phyloP scores from a whole-genome alignment of 2,329 filamentous ascomycete species.

The Colletotrichum liaoningense region DNA sequence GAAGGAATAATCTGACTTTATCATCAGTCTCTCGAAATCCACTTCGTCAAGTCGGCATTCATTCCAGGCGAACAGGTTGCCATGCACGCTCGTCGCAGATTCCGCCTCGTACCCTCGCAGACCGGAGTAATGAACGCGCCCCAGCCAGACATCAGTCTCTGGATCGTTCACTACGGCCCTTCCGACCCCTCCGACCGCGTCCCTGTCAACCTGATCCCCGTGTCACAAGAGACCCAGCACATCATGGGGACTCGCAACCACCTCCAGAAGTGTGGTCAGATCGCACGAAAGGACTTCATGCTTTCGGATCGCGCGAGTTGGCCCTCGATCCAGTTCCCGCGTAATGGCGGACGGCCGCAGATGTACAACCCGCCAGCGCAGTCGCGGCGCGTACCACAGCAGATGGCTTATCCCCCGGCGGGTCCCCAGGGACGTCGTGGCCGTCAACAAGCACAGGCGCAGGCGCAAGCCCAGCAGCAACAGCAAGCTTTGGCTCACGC shows the following conservation, averaged over 20 bases:
- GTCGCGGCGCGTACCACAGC: conserved; percentile 64
- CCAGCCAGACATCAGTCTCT: conserved; percentile 82
- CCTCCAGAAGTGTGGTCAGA: conserved; percentile 80
- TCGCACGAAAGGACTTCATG: conserved; percentile 94
- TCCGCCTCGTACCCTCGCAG: conserved; percentile 82
- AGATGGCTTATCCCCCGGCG: conserved; percentile 71
- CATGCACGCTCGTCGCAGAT: conserved; percentile 84
- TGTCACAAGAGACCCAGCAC: conserved; percentile 69
- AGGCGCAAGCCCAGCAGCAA: conserved; percentile 40
- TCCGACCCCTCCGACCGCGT: conserved; percentile 80
- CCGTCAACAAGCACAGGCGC: conserved; percentile 51
- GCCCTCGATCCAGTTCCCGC: conserved; percentile 83
- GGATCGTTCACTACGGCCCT: conserved; percentile 90
- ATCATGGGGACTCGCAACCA: conserved; percentile 72
- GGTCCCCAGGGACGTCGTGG: conserved; percentile 50
- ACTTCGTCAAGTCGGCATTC: conserved; percentile 84
- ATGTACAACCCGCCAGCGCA: conserved; percentile 57
- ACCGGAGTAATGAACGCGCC: conserved; percentile 76
- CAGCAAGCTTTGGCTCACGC: conserved; percentile 37
- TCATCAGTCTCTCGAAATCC: conserved; percentile 86
- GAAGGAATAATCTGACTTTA: not conserved
- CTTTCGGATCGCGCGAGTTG: conserved; percentile 89
- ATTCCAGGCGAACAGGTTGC: conserved; percentile 80
- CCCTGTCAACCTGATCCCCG: conserved; percentile 74
- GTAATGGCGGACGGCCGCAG: conserved; percentile 61